Conservation (phyloP, 768 basidiomycete genomes). For the Trametes sanguinea region DNA sequence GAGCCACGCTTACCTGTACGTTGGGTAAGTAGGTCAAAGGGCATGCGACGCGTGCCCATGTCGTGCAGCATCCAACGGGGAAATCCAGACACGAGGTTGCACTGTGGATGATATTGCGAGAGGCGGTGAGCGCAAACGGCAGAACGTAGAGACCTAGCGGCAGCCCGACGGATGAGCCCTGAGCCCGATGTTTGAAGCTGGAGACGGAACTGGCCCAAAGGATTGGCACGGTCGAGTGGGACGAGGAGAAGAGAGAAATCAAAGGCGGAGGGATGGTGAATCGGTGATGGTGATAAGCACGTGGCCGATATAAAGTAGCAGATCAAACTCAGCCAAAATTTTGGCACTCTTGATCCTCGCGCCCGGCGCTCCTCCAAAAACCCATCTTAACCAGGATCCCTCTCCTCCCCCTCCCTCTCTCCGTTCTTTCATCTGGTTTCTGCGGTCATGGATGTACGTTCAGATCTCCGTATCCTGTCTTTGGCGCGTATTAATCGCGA, state of each 20-base stretch:
- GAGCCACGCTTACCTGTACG: neutral
- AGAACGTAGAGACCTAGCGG: no score
- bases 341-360: slow-evolving; percentile 17
- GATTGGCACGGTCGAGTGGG: neutral
- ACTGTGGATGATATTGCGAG: no score
- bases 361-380: slow-evolving; percentile 12
- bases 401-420: slow-evolving; percentile 4
- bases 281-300: slow-evolving; percentile 17
- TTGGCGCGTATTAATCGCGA: slow-evolving; percentile 5
- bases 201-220: neutral
- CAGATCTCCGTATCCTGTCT: neutral
- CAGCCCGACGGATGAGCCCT: neutral
- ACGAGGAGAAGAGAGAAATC: neutral
- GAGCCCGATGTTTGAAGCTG: neutral
- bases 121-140: no score
- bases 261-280: no score
- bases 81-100: neutral
- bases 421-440: neutral
- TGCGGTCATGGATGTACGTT: slow-evolving; percentile 20
- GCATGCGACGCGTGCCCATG: neutral
- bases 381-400: slow-evolving; percentile 9
- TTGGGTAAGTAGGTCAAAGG: slow-evolving; percentile 5
- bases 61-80: neutral
- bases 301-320: slow-evolving; percentile 15
- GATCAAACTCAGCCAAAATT: slow-evolving; percentile 31